Evolutionary conservation across 495 filamentous ascomycete species (phyloP).

Genomic region (Astrothelium macrocarpum): DNA sequence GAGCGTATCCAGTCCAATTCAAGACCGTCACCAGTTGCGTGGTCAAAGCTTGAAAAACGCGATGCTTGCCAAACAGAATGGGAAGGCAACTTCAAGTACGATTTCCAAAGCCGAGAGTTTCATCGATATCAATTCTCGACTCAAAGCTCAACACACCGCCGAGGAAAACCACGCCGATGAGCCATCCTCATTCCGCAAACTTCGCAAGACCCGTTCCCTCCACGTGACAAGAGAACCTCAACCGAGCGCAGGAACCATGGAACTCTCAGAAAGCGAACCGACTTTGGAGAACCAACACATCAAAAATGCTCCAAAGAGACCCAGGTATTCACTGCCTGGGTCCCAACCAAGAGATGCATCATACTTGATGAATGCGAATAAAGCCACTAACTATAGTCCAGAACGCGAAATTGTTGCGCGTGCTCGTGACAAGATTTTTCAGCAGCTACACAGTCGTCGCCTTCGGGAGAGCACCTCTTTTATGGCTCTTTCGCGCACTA

Average conservation of each 20-base stretch:
- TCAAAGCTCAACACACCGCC: not conserved
- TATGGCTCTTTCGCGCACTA: slow-evolving; percentile 1
- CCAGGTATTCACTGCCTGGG: not conserved
- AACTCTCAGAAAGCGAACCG: not conserved
- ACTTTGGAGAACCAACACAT: not conserved
- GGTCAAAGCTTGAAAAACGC: not conserved
- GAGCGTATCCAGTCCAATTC: slow-evolving; percentile 1
- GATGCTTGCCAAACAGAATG: not conserved
- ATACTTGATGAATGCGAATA: slow-evolving; percentile 9
- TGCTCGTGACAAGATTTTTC: slow-evolving; percentile 25
- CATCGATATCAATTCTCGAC: not conserved
- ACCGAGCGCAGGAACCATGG: not conserved
- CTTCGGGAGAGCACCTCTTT: slow-evolving; percentile 4
- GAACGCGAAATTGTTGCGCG: slow-evolving; percentile 7
- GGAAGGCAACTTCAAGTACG: not conserved
- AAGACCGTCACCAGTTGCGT: slow-evolving; percentile 8
- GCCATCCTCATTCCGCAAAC: not conserved
- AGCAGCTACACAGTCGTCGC: slow-evolving; percentile 22
- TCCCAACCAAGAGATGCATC: slow-evolving; percentile 9
- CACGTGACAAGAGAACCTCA: not conserved
- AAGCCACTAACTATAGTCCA: slow-evolving; percentile 9
- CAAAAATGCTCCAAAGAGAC: not conserved
- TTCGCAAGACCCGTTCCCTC: not conserved
- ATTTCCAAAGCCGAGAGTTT: not conserved
- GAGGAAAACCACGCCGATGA: not conserved